phyloP scores from a whole-genome alignment of 1,139 yeast genomes.

The Debaryomycetaceae sp. region DNA sequence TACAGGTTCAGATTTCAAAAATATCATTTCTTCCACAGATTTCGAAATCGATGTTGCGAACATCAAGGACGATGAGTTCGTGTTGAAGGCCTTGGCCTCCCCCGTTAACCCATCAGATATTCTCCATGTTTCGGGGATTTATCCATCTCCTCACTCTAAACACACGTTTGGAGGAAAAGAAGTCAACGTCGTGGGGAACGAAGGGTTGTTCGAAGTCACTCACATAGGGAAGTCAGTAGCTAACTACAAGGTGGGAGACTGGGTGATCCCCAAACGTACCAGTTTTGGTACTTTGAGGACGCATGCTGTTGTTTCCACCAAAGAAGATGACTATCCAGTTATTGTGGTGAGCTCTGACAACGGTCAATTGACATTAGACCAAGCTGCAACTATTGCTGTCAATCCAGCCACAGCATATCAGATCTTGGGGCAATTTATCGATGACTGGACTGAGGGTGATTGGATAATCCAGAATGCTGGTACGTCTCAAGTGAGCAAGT shows the following conservation, averaged over 20 bases:
- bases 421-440: conserved; percentile 22
- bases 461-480: conserved; percentile 38
- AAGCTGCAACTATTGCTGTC: conserved; percentile 33
- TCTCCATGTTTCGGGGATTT: conserved; percentile 90
- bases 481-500: conserved; percentile 31
- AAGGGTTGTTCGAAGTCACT: conserved; percentile 29
- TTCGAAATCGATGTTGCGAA: conserved; percentile 34
- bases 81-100: conserved; percentile 63
- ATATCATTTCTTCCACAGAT: conserved; percentile 12
- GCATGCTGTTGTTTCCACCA: conserved; percentile 19
- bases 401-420: conserved; percentile 37
- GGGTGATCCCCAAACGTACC: conserved; percentile 27
- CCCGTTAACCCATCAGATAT: conserved; percentile 93
- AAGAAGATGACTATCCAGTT: conserved; percentile 19
- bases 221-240: conserved; percentile 20
- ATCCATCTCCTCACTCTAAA: conserved; percentile 78
- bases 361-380: conserved; percentile 17
- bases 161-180: conserved; percentile 47
- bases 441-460: conserved; percentile 29
- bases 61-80: conserved; percentile 38
- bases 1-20: conserved; percentile 13
- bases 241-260: conserved; percentile 23
- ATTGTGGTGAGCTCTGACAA: conserved; percentile 15
- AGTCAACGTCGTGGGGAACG: conserved; percentile 75
- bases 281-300: conserved; percentile 39